Evolutionary conservation across 768 basidiomycete genomes (phyloP).

Genomic region (Lactifluus volemus): DNA sequence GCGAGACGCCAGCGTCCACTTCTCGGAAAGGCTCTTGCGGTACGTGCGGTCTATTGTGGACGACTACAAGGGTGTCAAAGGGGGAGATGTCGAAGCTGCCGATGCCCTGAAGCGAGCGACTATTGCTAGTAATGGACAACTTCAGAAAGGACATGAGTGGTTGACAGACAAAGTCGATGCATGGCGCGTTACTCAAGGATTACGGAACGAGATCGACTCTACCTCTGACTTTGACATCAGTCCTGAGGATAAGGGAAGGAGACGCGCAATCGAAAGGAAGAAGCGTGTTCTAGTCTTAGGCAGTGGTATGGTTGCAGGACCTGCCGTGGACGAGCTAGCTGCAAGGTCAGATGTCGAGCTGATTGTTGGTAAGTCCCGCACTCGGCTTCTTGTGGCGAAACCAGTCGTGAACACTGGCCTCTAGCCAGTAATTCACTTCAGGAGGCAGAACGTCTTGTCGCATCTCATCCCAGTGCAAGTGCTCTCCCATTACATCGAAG

Average conservation of each 20-base stretch:
- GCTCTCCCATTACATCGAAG: slow-evolving; percentile 48
- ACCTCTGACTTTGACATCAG: not conserved
- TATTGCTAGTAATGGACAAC: slow-evolving; percentile 49
- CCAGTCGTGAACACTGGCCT: not conserved
- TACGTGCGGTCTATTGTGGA: slow-evolving; percentile 56
- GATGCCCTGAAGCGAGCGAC: slow-evolving; percentile 61
- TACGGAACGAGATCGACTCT: not conserved
- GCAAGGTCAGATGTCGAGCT: slow-evolving; percentile 55
- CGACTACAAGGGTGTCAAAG: slow-evolving; percentile 26
- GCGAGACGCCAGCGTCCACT: slow-evolving; percentile 70
- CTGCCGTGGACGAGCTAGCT: slow-evolving; percentile 70
- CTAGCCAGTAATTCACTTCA: slow-evolving; percentile 63
- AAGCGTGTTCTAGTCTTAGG: slow-evolving; percentile 77
- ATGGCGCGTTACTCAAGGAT: slow-evolving; percentile 26
- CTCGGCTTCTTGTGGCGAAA: not conserved
- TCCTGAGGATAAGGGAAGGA: not conserved
- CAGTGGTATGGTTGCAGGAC: slow-evolving; percentile 93
- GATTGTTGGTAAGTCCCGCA: slow-evolving; percentile 56
- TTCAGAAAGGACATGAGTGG: slow-evolving; percentile 50
- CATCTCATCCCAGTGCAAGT: slow-evolving; percentile 40
- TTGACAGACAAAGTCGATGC: slow-evolving; percentile 42
- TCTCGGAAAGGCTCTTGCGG: slow-evolving; percentile 55
- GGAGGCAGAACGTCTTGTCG: slow-evolving; percentile 47
- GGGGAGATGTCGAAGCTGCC: slow-evolving; percentile 24
- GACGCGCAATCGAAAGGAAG: slow-evolving; percentile 26